Base-by-base conservation (phyloP, 208 protist genomes). In the Crithidia expoeki region DNA sequence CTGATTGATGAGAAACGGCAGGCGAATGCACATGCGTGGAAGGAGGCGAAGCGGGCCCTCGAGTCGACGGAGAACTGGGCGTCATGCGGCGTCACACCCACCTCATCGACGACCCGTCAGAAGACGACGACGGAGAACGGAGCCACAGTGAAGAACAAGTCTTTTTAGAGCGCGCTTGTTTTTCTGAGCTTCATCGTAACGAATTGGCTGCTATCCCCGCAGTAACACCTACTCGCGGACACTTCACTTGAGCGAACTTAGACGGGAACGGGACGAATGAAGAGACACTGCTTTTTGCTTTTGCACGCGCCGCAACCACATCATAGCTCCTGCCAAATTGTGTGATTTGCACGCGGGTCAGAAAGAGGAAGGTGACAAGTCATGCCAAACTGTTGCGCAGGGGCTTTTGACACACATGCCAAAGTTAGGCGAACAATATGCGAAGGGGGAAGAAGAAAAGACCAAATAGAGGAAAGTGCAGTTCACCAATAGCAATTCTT, bases 1-100 rank as follows among this genome's bases (percentile, higher is more conserved):
- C 49, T 28, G 38, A 80, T 84, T 32, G 70, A 84, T n/a, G 28
- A 81, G 70, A 71, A 80, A 40, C 63, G 79, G 23, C 79, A 74
- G 36, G 74, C 49, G 10, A 84, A 76, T 38, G 74, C 56, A 11
- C 65, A 69, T 14, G 79, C 67, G 33, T 84, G 79, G 79, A 64
- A 71, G 53, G 69, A 84, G 57, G 79, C 79, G 9, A 75, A 76
- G 70, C 63, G 74, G 23, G 79, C 79, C 9, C 65, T 81, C 21
- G 76, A 73, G 57, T 65, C 38, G 6, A 76, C 76, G 14, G 56
- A 80, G 33, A 64, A 56, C 25, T 40, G 63, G 2, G 27, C 42
- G 0, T 66, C 52, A 0, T 50, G 60, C 34, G 27, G 40, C 0
- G 27, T 27, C 17, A 47, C 47, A 19, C 66, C 47, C 12, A 21